phyloP scores from a whole-genome alignment of 192 early-diverging fungal species.

The Podila epicladia region DNA sequence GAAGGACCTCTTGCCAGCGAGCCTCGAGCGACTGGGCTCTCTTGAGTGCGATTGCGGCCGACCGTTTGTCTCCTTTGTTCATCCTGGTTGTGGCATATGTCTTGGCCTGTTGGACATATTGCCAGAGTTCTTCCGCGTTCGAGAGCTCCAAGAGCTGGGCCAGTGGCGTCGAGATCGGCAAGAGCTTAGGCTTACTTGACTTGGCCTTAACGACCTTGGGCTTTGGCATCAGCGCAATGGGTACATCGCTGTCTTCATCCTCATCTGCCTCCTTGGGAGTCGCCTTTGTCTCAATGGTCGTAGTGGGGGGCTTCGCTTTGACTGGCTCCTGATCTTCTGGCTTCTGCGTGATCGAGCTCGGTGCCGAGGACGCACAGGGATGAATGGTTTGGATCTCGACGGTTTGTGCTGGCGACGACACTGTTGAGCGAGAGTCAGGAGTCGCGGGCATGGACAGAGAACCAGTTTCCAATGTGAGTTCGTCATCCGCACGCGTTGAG shows the following conservation, averaged over 20 bases:
- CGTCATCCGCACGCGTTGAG: neutral
- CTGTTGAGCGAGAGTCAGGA: neutral
- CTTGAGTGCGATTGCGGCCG: constrained; percentile 40
- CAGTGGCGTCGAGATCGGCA: constrained; percentile 44
- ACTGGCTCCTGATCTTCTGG: neutral
- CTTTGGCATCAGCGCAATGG: neutral
- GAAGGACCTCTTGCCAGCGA: constrained; percentile 37
- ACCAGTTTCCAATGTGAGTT: neutral
- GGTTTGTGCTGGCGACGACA: neutral
- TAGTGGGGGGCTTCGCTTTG: neutral
- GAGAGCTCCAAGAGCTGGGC: constrained; percentile 17
- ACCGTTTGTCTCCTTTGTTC: constrained; percentile 49
- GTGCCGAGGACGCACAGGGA: neutral
- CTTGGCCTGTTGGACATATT: constrained; percentile 49
- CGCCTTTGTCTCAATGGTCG: neutral
- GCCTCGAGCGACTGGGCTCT: constrained; percentile 41
- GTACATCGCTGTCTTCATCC: neutral
- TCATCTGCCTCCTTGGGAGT: neutral
- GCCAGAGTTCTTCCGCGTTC: constrained; percentile 43
- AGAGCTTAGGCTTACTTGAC: constrained; percentile 28
- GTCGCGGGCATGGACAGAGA: neutral
- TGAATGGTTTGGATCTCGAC: neutral
- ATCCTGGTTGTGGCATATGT: constrained; percentile 40
- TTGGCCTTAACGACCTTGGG: constrained; percentile 12
- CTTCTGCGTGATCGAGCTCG: neutral